Base-by-base conservation (phyloP, 2,329 filamentous ascomycete genomes). In the Samsoniella hepiali region DNA sequence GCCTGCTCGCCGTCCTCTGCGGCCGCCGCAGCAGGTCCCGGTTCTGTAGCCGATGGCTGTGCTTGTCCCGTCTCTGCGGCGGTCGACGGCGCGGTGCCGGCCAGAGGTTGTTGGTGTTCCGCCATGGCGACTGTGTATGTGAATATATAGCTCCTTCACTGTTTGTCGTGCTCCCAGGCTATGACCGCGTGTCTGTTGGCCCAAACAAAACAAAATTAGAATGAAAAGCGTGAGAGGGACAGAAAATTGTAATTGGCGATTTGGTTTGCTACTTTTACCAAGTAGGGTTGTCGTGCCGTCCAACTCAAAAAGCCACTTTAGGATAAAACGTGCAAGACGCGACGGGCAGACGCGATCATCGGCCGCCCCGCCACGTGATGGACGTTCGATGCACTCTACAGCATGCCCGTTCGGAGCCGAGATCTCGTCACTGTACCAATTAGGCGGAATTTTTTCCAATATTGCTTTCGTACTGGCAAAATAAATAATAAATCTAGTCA, bases 281-380 rank as follows among this genome's bases (percentile, higher is more conserved):
- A 22, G 34, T 38, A 38, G 34, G 9, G 34, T 38, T 38, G 9
- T 38, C 34, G 34, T 38, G 9, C 11, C 34, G 34, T 10, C 11
- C 34, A 38, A 38, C 6, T 38, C 34, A 38, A 31, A 15, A 29
- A 29, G 27, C 27, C 45, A 31, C 45, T 49, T 31, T 49, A 49
- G 8, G 44, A 13, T 55, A 9, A 9, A 27, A 11, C 22, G 54
- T 61, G 29, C 10, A 44, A 54, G 58, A 61, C 58, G 58, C 58
- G 58, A 61, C 58, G 10, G 50, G 50, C 13, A 61, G 58, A 55
- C 58, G 58, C 58, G 49, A 45, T 54, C 29, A 31, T 22, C 22
- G 22, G 22, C 22, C 40, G 38, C 22, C 38, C 58, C 58, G 55
- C 58, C 58, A 61, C 58, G 58, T 61, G 58, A 61, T 61, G 40